Percentiles rank a stretch among this genome's conserved stretches.
Conservation (phyloP, 805 yeast species). For the Aciculoconidium aculeatum region DNA sequence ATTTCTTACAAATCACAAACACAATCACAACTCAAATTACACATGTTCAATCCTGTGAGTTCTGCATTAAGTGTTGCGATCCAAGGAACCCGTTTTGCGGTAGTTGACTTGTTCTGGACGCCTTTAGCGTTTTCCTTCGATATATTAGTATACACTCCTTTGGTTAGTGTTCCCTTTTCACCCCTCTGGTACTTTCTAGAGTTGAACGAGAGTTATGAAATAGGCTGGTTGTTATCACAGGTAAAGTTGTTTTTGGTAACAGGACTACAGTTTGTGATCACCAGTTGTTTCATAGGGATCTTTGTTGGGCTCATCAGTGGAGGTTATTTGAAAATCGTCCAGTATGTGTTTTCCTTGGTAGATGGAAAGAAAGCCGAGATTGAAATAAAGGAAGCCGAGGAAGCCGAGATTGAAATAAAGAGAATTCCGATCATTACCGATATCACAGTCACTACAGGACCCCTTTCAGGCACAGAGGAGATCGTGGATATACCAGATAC, state of each 20-base stretch:
- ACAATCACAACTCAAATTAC: constrained; percentile 1
- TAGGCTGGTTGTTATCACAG: constrained; percentile 9
- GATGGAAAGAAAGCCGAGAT: too few relatives aligned
- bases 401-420: too few relatives aligned
- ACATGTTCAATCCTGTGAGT: constrained; percentile 4
- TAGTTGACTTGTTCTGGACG: constrained; percentile 3
- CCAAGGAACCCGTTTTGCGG: neutral
- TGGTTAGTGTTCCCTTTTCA: constrained; percentile 9
- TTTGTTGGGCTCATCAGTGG: constrained; percentile 8
- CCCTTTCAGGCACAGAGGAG: too few relatives aligned
- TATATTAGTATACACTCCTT: constrained; percentile 9
- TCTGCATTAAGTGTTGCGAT: constrained; percentile 1
- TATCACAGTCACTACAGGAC: too few relatives aligned
- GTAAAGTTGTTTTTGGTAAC: constrained; percentile 6
- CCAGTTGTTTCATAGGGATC: constrained; percentile 8
- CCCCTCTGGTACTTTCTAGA: constrained; percentile 9
- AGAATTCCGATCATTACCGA: too few relatives aligned
- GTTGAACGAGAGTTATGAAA: constrained; percentile 6
- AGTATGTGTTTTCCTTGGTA: constrained; percentile 6
- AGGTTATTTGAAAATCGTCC: constrained; percentile 6
- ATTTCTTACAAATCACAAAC: too few relatives aligned
- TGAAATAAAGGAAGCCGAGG: too few relatives aligned
- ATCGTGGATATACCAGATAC: too few relatives aligned
- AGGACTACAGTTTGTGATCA: constrained; percentile 7
- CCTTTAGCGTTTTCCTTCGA: constrained; percentile 7